Base-by-base conservation (phyloP, 1,284 basidiomycete genomes). In the Ganoderma sinense region DNA sequence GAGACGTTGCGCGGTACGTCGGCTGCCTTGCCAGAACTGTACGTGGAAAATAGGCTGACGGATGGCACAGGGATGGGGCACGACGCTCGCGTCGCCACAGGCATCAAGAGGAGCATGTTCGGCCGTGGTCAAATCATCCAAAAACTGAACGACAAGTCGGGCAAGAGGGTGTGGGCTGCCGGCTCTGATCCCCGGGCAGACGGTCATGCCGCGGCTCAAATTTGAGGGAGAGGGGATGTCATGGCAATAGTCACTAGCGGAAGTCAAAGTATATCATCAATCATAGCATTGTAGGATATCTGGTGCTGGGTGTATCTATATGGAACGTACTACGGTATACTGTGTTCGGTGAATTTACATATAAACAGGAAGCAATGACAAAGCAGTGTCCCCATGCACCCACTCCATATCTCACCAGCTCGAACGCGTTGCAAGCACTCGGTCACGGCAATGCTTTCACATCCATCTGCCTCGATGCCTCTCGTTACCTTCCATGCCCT, bases 91-190 rank as follows among this genome's bases (percentile, higher is more conserved):
- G 69, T 84, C 0, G 87, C 92, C 1, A 82, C 77, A 11, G 94
- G 92, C 0, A 91, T 90, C 78, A 81, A 80, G 31, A 85, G 96
- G 67, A 85, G 82, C 4, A 88, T 94, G 83, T 89, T 97, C 77
- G 97, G 97, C n/a, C 87, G 95, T n/a, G 97, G 97, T 16, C 96
- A 97, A 82, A 83, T 97, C 66, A 97, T 97, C 74, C 94, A 96
- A 80, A 92, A 88, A 76, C 83, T 96, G 31, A 80, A 84, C 7
- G 89, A 95, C 80, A 82, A 78, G 39, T 87, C 89, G 39, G 92
- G 93, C 10, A 84, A 82, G 75, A 84, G 85, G 31, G 92, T 96
- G 1, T 98, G 96, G 96, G 95, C 92, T 11, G 93, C 94, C 56
- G 95, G 95, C 14, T 94, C 93, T 16, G 97, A 98, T 80, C 89